Percentiles rank a stretch among this genome's conserved stretches.
Evolutionary conservation across 2,329 filamentous ascomycete genomes (phyloP).

Genomic region (Didymella pinodella): DNA sequence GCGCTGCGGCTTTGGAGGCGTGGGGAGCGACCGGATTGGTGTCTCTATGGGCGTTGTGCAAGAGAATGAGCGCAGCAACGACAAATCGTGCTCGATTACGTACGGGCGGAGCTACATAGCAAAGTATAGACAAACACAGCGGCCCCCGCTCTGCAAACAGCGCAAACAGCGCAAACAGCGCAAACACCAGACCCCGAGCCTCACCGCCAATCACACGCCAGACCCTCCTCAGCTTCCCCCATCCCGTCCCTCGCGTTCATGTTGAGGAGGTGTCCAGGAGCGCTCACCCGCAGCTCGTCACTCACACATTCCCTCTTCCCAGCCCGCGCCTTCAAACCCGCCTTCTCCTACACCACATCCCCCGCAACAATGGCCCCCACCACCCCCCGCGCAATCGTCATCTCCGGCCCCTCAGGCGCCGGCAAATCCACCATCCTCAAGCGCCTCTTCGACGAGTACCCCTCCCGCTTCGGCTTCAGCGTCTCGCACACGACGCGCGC

Average conservation of each 20-base stretch:
- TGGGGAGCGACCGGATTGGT: too few species aligned
- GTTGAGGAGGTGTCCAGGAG: constrained; percentile 23
- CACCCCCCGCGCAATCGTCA: constrained; percentile 63
- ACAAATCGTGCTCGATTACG: constrained; percentile 12
- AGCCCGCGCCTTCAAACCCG: background rate
- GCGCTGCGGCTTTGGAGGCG: constrained; percentile 6
- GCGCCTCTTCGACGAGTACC: constrained; percentile 71
- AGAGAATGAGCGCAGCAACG: constrained; percentile 5
- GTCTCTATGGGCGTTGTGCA: background rate
- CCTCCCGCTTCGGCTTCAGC: constrained; percentile 70
- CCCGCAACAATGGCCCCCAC: constrained; percentile 27
- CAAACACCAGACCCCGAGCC: constrained; percentile 29
- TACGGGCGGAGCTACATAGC: too few species aligned
- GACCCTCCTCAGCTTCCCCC: constrained; percentile 22
- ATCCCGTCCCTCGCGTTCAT: constrained; percentile 35
- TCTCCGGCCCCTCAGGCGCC: constrained; percentile 80
- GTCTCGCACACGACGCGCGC: constrained; percentile 77
- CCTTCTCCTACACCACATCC: constrained; percentile 4
- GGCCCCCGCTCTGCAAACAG: constrained; percentile 37
- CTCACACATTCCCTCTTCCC: background rate
- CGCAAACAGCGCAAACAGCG: background rate
- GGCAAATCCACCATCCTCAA: constrained; percentile 84
- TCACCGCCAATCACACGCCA: constrained; percentile 46
- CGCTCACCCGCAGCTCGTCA: constrained; percentile 22
- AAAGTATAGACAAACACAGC: constrained; percentile 32